A percentile compares a stretch with the other conserved stretches of the same genome.
These are phyloP conservation scores for Penicillium canescens DNA, from an alignment of 495 filamentous ascomycete species.

Conservation along the genomic window DNA sequence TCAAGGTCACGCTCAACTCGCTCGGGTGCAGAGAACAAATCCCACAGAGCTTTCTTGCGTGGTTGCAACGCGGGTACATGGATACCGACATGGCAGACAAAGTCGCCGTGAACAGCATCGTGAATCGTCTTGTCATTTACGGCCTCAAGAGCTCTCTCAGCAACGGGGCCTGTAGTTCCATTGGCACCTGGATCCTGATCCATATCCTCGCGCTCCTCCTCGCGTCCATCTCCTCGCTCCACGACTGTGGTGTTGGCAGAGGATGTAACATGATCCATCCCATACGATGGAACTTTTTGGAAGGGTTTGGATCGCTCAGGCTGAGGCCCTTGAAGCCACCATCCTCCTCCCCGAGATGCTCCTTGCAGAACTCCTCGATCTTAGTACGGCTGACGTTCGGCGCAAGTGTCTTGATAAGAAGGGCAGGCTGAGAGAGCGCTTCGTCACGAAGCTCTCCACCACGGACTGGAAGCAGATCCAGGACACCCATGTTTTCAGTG, in stretches of 20 bases:
- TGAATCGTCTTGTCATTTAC: slow-evolving; percentile 97
- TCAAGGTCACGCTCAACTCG: slow-evolving; percentile 82
- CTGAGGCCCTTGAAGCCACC: slow-evolving; percentile 91
- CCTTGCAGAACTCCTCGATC: slow-evolving; percentile 88
- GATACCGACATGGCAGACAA: slow-evolving; percentile 94
- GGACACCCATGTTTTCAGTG: slow-evolving; percentile 88
- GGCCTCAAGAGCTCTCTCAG: slow-evolving; percentile 84
- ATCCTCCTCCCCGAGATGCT: slow-evolving; percentile 81
- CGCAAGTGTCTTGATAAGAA: slow-evolving; percentile 97
- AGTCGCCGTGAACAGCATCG: slow-evolving; percentile 88
- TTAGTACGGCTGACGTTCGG: slow-evolving; percentile 94
- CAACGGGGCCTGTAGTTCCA: slow-evolving; percentile 47
- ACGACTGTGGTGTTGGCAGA: slow-evolving; percentile 60
- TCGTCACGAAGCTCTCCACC: slow-evolving; percentile 85
- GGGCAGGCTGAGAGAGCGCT: slow-evolving; percentile 76
- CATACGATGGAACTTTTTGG: slow-evolving; percentile 96
- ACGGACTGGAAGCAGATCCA: slow-evolving; percentile 78
- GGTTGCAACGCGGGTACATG: slow-evolving; percentile 84
- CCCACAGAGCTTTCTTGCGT: slow-evolving; percentile 96
- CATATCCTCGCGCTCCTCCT: slow-evolving; percentile 63
- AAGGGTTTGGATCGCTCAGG: slow-evolving; percentile 92
- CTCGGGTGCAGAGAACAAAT: slow-evolving; percentile 88
- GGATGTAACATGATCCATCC: slow-evolving; percentile 95
- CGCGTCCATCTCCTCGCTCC: slow-evolving; percentile 59
- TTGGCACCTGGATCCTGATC: slow-evolving; percentile 37